phyloP scores from a whole-genome alignment of 164 flowering plant genomes.

The Vitis labrusca region DNA sequence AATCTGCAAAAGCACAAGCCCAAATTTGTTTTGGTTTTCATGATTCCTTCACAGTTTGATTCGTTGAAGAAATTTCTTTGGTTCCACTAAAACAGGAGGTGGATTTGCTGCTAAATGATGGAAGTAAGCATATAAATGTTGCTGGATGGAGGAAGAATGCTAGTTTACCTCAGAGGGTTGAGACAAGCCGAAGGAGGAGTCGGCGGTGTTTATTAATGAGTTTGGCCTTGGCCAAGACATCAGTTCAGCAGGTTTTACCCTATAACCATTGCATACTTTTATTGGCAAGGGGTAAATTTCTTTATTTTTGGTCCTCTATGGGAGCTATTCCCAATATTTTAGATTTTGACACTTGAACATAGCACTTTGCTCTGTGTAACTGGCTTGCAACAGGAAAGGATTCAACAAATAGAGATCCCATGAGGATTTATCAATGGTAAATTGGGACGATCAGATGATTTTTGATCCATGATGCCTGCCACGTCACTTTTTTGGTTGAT shows the following conservation, averaged over 20 bases:
- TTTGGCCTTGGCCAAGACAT: slow-evolving; percentile 82
- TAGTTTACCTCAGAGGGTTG: slow-evolving; percentile 77
- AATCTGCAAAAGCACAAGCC: neutral
- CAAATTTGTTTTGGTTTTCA: neutral
- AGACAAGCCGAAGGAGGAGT: slow-evolving; percentile 86
- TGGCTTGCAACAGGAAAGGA: neutral
- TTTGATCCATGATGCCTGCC: too few species aligned
- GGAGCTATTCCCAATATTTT: neutral
- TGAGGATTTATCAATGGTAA: neutral
- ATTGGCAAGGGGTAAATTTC: neutral
- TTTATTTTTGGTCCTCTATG: neutral
- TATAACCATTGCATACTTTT: slow-evolving; percentile 3
- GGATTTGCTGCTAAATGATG: slow-evolving; percentile 96
- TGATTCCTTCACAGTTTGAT: slow-evolving; percentile 3
- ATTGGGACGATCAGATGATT: too few species aligned
- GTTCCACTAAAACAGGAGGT: slow-evolving; percentile 66
- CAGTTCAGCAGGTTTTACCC: slow-evolving; percentile 66
- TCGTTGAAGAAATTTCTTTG: slow-evolving; percentile 7
- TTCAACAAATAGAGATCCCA: neutral
- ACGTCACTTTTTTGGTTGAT: neutral
- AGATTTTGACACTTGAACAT: neutral
- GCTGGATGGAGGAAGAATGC: slow-evolving; percentile 84
- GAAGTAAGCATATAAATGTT: slow-evolving; percentile 93
- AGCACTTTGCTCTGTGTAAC: neutral
- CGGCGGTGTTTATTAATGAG: slow-evolving; percentile 89